phyloP scores from a whole-genome alignment of 106 monocot species.

The Cymbidium sinense region DNA sequence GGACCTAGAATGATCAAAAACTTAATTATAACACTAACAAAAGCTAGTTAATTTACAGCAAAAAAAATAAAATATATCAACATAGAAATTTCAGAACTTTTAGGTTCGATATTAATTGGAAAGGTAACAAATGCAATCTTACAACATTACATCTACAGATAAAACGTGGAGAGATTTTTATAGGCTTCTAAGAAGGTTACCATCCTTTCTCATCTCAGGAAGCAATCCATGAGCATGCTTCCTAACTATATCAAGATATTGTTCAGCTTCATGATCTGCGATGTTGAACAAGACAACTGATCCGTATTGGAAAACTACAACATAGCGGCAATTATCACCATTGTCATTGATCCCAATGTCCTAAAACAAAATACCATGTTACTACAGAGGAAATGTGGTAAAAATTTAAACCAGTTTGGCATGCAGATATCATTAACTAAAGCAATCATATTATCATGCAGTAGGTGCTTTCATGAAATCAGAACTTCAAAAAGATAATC shows the following conservation, averaged over 20 bases:
- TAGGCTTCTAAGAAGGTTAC: conserved; percentile 20
- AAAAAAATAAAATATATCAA: not conserved
- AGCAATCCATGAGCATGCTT: conserved; percentile 77
- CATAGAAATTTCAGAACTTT: not conserved
- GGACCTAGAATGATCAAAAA: not conserved
- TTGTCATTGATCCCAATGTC: conserved; percentile 41
- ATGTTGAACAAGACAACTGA: conserved; percentile 81
- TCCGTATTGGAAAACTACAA: conserved; percentile 88
- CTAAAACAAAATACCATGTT: conserved; percentile 22
- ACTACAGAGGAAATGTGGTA: not conserved
- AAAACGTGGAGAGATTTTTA: not conserved
- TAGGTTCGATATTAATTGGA: not conserved
- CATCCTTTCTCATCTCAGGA: conserved; percentile 79
- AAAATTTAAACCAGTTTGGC: conserved; percentile 8
- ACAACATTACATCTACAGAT: not conserved
- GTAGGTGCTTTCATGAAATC: not conserved
- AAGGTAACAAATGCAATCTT: not conserved
- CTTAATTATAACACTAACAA: not conserved
- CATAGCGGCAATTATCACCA: conserved; percentile 47
- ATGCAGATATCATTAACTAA: conserved; percentile 4
- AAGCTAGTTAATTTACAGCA: not conserved
- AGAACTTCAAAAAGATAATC: not conserved
- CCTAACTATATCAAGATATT: conserved; percentile 62
- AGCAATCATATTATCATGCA: not conserved
- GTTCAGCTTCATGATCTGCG: conserved; percentile 78